These are phyloP conservation scores for Rosa persica DNA, from an alignment of 306 rosid species.

Conservation along the genomic window DNA sequence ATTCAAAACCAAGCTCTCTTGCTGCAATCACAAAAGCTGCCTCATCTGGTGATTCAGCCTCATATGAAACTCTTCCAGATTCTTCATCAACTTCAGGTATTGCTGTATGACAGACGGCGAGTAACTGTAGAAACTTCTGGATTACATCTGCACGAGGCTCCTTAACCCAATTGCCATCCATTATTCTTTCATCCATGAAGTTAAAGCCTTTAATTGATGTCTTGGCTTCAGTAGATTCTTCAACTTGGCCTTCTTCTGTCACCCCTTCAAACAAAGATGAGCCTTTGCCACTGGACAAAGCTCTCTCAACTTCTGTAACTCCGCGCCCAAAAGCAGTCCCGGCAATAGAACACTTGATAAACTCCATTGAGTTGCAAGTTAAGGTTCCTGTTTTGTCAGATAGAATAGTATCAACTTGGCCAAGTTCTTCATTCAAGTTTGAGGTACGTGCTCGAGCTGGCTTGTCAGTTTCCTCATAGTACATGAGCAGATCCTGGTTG, in stretches of 20 bases:
- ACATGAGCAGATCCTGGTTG: constrained; percentile 83
- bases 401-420: constrained; percentile 95
- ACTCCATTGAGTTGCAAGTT: constrained; percentile 98
- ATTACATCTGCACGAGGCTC: constrained; percentile 69
- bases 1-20: constrained; percentile 91
- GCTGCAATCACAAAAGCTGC: constrained; percentile 99
- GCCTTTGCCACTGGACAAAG: constrained; percentile 61
- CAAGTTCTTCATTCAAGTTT: constrained; percentile 97
- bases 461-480: constrained; percentile 80
- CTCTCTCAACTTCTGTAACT: constrained; percentile 93
- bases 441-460: constrained; percentile 95
- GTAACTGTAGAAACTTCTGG: constrained; percentile 61
- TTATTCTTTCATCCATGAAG: constrained; percentile 82
- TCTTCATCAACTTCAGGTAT: constrained; percentile 86
- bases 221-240: constrained; percentile 39
- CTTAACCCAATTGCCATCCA: constrained; percentile 70
- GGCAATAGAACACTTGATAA: constrained; percentile 91
- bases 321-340: constrained; percentile 85
- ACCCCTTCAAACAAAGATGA: constrained; percentile 31
- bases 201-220: constrained; percentile 76
- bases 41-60: constrained; percentile 99
- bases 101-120: constrained; percentile 93
- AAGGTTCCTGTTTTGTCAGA: constrained; percentile 97
- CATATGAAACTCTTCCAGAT: constrained; percentile 74
- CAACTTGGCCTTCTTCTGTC: constrained; percentile 33